Percentiles rank a stretch among this genome's conserved stretches.
These are phyloP conservation scores for Intubia oerlemansii DNA, from an alignment of 2,329 filamentous ascomycete species.

Conservation along the genomic window DNA sequence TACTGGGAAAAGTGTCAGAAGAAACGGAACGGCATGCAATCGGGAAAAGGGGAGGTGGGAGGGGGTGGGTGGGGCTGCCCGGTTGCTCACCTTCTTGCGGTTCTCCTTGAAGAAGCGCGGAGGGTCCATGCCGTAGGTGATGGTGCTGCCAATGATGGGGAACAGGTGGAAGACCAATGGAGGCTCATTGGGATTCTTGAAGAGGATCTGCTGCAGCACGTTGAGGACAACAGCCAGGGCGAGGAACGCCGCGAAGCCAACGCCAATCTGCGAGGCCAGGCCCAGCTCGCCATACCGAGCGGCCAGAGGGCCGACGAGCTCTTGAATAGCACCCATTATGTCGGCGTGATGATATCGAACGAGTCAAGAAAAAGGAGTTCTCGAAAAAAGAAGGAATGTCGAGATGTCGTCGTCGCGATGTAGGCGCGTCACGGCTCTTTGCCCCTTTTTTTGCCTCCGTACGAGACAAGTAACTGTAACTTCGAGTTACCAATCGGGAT, in stretches of 20 bases:
- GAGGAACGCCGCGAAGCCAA: slow-evolving; percentile 22
- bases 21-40: too few relatives aligned
- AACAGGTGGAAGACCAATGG: slow-evolving; percentile 67
- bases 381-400: background rate
- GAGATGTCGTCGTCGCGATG: too few relatives aligned
- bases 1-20: too few relatives aligned
- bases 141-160: slow-evolving; percentile 70
- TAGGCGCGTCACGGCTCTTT: too few relatives aligned
- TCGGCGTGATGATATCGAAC: too few relatives aligned
- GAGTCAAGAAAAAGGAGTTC: background rate
- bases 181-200: slow-evolving; percentile 64
- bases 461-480: too few relatives aligned
- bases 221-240: slow-evolving; percentile 49
- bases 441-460: too few relatives aligned
- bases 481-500: too few relatives aligned
- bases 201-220: slow-evolving; percentile 56
- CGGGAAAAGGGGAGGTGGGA: too few relatives aligned
- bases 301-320: slow-evolving; percentile 26
- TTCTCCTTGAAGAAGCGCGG: slow-evolving; percentile 64
- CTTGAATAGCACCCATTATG: slow-evolving; percentile 33
- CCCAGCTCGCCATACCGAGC: slow-evolving; percentile 27
- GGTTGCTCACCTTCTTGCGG: too few relatives aligned
- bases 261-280: slow-evolving; percentile 23
- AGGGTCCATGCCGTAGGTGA: slow-evolving; percentile 89
- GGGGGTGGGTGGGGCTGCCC: too few relatives aligned